Evolutionary conservation across 2,329 filamentous ascomycete species (phyloP).

Genomic region (Tolypocladium inflatum): DNA sequence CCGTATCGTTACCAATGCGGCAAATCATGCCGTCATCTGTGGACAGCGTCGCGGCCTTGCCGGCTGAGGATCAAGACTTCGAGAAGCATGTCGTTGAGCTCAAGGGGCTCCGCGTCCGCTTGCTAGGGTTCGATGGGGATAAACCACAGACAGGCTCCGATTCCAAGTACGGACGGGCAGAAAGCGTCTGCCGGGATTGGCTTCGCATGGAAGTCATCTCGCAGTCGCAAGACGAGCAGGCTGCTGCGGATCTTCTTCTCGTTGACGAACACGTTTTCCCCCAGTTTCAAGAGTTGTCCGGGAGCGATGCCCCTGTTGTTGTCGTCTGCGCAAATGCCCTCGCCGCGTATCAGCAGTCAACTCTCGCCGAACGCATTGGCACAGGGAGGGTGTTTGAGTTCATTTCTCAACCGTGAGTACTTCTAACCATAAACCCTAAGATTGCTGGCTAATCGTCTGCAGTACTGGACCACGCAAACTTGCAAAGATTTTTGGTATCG

Average conservation of each 20-base stretch:
- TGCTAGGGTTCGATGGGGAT: conserved; percentile 10
- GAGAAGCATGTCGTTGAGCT: conserved; percentile 17
- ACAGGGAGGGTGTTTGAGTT: conserved; percentile 22
- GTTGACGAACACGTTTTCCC: conserved; percentile 7
- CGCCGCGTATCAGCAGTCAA: conserved; percentile 15
- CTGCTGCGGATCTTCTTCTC: conserved; percentile 16
- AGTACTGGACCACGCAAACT: conserved; percentile 27
- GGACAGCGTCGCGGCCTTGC: not conserved
- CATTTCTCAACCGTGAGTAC: conserved; percentile 27
- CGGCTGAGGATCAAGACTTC: conserved; percentile 16
- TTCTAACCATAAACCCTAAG: not conserved
- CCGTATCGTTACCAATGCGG: conserved; percentile 20
- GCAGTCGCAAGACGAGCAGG: not conserved
- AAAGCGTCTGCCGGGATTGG: conserved; percentile 21
- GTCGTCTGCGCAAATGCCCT: conserved; percentile 23
- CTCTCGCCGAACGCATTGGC: conserved; percentile 4
- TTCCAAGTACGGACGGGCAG: conserved; percentile 1
- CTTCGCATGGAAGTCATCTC: conserved; percentile 19
- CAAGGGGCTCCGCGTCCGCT: conserved; percentile 18
- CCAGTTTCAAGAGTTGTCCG: not conserved
- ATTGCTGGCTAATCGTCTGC: not conserved
- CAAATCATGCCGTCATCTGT: not conserved
- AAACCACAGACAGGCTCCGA: conserved; percentile 3
- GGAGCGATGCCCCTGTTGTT: conserved; percentile 5
- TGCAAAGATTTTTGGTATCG: conserved; percentile 4